phyloP scores from a whole-genome alignment of 1,284 basidiomycete genomes.

The Phaffia rhodozyma region DNA sequence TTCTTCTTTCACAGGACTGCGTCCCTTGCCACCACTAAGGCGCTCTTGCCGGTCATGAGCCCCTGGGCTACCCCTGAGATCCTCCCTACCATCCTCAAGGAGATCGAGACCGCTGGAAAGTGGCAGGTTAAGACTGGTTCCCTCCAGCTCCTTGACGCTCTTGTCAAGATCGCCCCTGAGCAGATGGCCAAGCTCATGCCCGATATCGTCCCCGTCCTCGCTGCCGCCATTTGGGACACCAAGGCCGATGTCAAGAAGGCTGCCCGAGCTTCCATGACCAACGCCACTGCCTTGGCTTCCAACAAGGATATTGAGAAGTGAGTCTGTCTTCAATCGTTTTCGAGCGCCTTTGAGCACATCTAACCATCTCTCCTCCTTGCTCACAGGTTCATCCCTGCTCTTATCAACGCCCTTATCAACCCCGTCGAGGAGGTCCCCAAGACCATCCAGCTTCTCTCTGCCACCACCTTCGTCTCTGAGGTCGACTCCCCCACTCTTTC shows the following conservation, averaged over 20 bases:
- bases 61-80: slow-evolving; percentile 77
- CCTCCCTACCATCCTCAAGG: slow-evolving; percentile 80
- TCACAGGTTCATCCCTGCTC: slow-evolving; percentile 78
- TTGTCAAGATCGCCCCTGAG: slow-evolving; percentile 68
- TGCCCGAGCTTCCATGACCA: slow-evolving; percentile 85
- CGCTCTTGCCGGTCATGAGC: slow-evolving; percentile 71
- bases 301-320: slow-evolving; percentile 92
- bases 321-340: slow-evolving; percentile 22
- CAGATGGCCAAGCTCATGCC: slow-evolving; percentile 89
- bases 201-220: slow-evolving; percentile 87
- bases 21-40: slow-evolving; percentile 71
- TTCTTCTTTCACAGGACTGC: slow-evolving; percentile 44
- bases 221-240: slow-evolving; percentile 98
- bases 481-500: slow-evolving; percentile 98
- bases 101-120: slow-evolving; percentile 94
- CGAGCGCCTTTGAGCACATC: background rate
- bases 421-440: slow-evolving; percentile 98
- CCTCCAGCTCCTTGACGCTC: slow-evolving; percentile 74
- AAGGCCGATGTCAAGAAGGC: slow-evolving; percentile 99
- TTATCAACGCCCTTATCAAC: slow-evolving; percentile 95
- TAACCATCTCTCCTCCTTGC: background rate
- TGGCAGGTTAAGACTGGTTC: slow-evolving; percentile 98
- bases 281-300: slow-evolving; percentile 82
- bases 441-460: slow-evolving; percentile 89
- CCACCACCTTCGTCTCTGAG: slow-evolving; percentile 99